Percentiles rank a stretch among this genome's conserved stretches.
Evolutionary conservation across 1,284 basidiomycete species (phyloP).

Genomic region (Irpex rosettiformis): DNA sequence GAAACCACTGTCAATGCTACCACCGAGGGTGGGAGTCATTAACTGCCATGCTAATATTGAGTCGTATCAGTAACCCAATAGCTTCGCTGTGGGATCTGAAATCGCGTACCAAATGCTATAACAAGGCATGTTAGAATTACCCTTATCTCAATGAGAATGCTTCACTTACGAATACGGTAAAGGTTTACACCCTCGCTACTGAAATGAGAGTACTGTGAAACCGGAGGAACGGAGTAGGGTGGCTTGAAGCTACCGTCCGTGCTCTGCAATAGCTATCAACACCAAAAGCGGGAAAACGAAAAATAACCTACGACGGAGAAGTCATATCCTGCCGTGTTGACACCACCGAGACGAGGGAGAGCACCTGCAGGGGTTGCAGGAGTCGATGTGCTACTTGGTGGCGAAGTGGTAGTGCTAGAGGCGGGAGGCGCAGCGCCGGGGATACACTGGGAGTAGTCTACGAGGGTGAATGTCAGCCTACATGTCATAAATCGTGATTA

Average conservation of each 20-base stretch:
- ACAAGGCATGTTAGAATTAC: not conserved
- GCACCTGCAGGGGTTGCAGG: conserved; percentile 11
- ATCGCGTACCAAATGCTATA: conserved; percentile 28
- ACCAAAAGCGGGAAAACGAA: not conserved
- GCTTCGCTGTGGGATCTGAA: conserved; percentile 6
- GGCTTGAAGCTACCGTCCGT: conserved; percentile 43
- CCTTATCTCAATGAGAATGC: not conserved
- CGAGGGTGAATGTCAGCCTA: too few species aligned
- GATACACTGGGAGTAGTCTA: conserved; percentile 35
- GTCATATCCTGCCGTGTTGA: conserved; percentile 37
- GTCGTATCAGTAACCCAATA: not conserved
- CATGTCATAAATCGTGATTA: too few species aligned
- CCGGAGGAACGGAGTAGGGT: conserved; percentile 34
- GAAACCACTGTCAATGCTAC: conserved; percentile 41
- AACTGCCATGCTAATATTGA: conserved; percentile 44
- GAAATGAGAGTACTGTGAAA: conserved; percentile 42
- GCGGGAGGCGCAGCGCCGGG: conserved; percentile 24
- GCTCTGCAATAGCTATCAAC: conserved; percentile 15
- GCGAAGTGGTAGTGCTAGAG: conserved; percentile 13
- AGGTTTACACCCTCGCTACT: conserved; percentile 41
- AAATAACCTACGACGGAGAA: conserved; percentile 29
- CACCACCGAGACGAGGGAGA: conserved; percentile 39
- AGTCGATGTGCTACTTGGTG: not conserved
- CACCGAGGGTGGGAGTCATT: conserved; percentile 46
- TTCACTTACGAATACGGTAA: conserved; percentile 40